Evolutionary conservation across 495 filamentous ascomycete genomes (phyloP).

Genomic region (Patellaria atrata): DNA sequence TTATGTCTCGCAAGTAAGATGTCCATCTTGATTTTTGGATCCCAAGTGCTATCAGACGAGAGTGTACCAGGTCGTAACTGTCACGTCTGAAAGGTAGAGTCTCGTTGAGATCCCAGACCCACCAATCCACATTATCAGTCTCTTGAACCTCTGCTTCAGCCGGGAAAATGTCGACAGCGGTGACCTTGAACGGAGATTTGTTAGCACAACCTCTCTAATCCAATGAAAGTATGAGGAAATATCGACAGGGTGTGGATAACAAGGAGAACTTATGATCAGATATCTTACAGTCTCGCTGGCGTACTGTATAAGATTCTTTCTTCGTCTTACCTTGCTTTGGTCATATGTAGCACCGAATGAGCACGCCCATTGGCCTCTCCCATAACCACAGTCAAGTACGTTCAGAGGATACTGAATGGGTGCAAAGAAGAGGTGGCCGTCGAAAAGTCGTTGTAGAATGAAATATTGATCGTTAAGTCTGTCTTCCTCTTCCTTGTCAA

Average conservation of each 20-base stretch:
- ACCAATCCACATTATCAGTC: conserved; percentile 15
- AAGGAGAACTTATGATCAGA: no score
- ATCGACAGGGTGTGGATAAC: not conserved
- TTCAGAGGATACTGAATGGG: conserved; percentile 43
- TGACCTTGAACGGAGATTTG: conserved; percentile 10
- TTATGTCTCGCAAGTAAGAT: conserved; percentile 67
- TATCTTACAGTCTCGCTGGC: no score
- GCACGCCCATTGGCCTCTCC: conserved; percentile 60
- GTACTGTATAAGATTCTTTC: no score
- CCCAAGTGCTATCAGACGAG: conserved; percentile 61
- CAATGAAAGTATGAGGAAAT: not conserved
- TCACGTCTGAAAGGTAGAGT: conserved; percentile 32
- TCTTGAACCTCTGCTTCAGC: conserved; percentile 9
- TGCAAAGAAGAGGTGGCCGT: conserved; percentile 64
- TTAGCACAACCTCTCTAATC: not conserved
- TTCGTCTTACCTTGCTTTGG: conserved; percentile 47
- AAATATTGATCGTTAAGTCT: conserved; percentile 55
- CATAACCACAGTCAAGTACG: conserved; percentile 29
- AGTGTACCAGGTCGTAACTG: conserved; percentile 84
- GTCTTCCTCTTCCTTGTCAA: conserved; percentile 62
- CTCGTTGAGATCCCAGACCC: conserved; percentile 20
- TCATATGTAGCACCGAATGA: conserved; percentile 59
- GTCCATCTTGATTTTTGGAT: conserved; percentile 66
- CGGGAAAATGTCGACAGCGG: conserved; percentile 20
- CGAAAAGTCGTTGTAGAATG: conserved; percentile 59